Evolutionary conservation across 1,139 yeast species (phyloP).

Genomic region (Kodamaea fungicola): DNA sequence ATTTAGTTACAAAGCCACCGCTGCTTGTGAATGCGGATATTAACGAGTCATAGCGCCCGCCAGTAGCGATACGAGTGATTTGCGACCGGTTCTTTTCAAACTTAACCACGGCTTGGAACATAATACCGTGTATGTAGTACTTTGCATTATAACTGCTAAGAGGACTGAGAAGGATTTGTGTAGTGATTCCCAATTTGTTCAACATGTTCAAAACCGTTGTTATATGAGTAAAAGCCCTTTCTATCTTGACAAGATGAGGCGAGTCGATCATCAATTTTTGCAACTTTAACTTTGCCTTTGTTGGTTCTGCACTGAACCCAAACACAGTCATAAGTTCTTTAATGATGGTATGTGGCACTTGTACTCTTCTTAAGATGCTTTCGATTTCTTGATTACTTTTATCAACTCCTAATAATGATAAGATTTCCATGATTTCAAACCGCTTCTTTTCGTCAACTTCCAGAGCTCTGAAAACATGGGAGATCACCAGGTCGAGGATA

Average conservation of each 20-base stretch:
- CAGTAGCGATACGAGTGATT: constrained; percentile 66
- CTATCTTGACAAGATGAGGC: constrained; percentile 59
- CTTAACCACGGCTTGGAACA: constrained; percentile 83
- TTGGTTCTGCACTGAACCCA: constrained; percentile 69
- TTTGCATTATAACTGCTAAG: constrained; percentile 77
- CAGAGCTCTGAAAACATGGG: constrained; percentile 71
- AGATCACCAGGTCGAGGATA: constrained; percentile 61
- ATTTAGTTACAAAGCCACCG: constrained; percentile 28
- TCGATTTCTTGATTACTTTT: constrained; percentile 65
- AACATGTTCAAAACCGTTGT: constrained; percentile 53
- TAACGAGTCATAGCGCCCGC: constrained; percentile 84
- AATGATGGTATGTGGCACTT: constrained; percentile 75
- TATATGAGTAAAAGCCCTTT: constrained; percentile 59
- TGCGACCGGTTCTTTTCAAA: constrained; percentile 35
- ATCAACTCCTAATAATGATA: constrained; percentile 75
- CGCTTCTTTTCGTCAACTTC: constrained; percentile 62
- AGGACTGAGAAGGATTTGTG: constrained; percentile 53
- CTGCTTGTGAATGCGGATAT: constrained; percentile 52
- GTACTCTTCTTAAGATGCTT: constrained; percentile 59
- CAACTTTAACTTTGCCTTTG: constrained; percentile 58
- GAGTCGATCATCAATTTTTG: constrained; percentile 73
- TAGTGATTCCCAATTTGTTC: constrained; percentile 48
- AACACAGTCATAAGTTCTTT: constrained; percentile 74
- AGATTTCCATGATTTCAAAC: constrained; percentile 60
- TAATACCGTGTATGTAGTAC: constrained; percentile 74